Evolutionary conservation across 1,284 basidiomycete species (phyloP).

Genomic region (Xerocomus nothofagi): DNA sequence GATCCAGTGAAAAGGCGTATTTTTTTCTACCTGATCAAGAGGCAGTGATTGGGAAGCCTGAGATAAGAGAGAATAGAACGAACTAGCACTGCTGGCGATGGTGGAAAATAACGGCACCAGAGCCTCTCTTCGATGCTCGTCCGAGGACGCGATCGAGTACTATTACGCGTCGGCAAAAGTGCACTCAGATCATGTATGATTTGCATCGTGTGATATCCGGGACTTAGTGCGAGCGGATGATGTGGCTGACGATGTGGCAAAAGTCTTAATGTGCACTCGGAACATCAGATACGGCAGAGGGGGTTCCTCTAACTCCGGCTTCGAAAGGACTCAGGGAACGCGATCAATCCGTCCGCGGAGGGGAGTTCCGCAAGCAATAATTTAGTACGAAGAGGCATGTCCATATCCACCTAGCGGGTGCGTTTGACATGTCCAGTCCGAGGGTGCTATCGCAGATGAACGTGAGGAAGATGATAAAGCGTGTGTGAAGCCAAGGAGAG

Average conservation of each 20-base stretch:
- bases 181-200: background rate
- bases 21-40: background rate
- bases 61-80: background rate
- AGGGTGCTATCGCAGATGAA: constrained; percentile 18
- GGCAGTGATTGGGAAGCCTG: background rate
- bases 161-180: background rate
- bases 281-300: constrained; percentile 10
- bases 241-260: constrained; percentile 9
- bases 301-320: constrained; percentile 17
- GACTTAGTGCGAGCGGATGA: background rate
- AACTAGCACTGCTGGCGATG: constrained; percentile 4
- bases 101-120: background rate
- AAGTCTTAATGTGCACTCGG: constrained; percentile 11
- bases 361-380: constrained; percentile 16
- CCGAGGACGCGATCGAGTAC: background rate
- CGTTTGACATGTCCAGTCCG: constrained; percentile 17
- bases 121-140: background rate
- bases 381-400: background rate
- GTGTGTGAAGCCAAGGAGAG: constrained; percentile 14
- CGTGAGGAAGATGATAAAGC: constrained; percentile 21
- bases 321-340: constrained; percentile 19
- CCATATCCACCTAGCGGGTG: constrained; percentile 11
- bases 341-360: constrained; percentile 31
- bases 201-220: constrained; percentile 1
- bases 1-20: too few species aligned